These are phyloP conservation scores for Saccharomycopsis crataegensis DNA, from an alignment of 1,139 yeast species.

Conservation along the genomic window DNA sequence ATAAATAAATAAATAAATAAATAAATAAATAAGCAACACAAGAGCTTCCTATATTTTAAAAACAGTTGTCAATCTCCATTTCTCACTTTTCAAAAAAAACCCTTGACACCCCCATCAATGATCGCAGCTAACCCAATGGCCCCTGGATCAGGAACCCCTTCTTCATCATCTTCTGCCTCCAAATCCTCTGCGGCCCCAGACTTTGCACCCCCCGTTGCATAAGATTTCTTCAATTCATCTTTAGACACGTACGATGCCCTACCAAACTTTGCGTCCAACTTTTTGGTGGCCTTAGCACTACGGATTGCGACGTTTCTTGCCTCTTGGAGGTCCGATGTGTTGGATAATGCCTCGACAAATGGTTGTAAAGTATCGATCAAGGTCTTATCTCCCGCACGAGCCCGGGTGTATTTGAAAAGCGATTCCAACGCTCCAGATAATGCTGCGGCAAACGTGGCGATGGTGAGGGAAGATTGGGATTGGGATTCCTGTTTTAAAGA, in stretches of 20 bases:
- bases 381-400: constrained; percentile 86
- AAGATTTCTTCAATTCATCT: constrained; percentile 40
- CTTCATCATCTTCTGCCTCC: constrained; percentile 36
- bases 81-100: background rate
- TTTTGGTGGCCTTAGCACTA: constrained; percentile 72
- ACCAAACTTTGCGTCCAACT: constrained; percentile 79
- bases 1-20: no score
- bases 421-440: constrained; percentile 49
- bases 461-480: constrained; percentile 33
- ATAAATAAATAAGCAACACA: background rate
- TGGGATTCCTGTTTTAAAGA: background rate
- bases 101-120: constrained; percentile 16
- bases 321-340: constrained; percentile 41
- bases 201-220: background rate
- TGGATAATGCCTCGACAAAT: constrained; percentile 55
- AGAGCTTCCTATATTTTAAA: no score
- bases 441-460: constrained; percentile 35
- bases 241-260: constrained; percentile 79
- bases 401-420: constrained; percentile 74
- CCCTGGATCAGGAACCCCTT: constrained; percentile 90
- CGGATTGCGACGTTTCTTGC: constrained; percentile 65
- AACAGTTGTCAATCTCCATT: no score
- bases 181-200: constrained; percentile 25
- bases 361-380: constrained; percentile 85
- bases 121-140: constrained; percentile 66